Evolutionary conservation across 2,329 filamentous ascomycete species (phyloP).

Genomic region (Sporothrix sp.): DNA sequence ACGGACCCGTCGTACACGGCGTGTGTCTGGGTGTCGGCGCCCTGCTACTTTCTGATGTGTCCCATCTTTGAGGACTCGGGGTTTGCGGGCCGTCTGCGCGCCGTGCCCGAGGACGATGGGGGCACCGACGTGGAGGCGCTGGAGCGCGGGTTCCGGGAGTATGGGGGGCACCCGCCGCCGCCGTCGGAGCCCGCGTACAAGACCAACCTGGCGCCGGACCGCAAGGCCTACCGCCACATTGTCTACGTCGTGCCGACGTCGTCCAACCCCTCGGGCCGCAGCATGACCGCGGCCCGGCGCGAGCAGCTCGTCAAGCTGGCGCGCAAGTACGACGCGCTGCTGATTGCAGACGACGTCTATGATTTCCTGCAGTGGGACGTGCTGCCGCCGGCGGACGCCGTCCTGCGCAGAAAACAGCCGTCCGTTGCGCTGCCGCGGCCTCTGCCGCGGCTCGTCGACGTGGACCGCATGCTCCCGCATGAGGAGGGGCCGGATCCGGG

Average conservation of each 20-base stretch:
- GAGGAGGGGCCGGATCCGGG: conserved; percentile 22
- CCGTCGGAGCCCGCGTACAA: conserved; percentile 2
- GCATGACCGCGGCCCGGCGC: conserved; percentile 62
- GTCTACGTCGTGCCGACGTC: conserved; percentile 86
- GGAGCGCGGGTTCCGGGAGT: conserved; percentile 29
- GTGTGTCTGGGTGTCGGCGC: conserved; percentile 70
- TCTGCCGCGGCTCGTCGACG: conserved; percentile 67
- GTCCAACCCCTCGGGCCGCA: conserved; percentile 77
- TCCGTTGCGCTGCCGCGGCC: conserved; percentile 24
- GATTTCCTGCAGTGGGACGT: conserved; percentile 77
- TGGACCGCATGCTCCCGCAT: conserved; percentile 56
- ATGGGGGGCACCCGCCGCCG: background rate
- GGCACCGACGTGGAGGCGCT: conserved; percentile 62
- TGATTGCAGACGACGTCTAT: conserved; percentile 88
- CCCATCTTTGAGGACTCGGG: conserved; percentile 77
- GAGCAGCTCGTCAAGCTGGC: conserved; percentile 65
- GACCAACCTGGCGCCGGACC: conserved; percentile 38
- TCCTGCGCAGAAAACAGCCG: conserved; percentile 4
- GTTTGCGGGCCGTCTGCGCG: conserved; percentile 55
- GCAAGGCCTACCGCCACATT: conserved; percentile 76
- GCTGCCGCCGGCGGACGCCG: background rate
- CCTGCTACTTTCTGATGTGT: conserved; percentile 76
- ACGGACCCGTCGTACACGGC: conserved; percentile 68
- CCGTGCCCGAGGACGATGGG: conserved; percentile 66
- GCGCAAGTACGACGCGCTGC: conserved; percentile 66